A percentile compares a stretch with the other conserved stretches of the same genome.
Conservation (phyloP, 345 rosid genomes). For the Boechera divaricarpa region DNA sequence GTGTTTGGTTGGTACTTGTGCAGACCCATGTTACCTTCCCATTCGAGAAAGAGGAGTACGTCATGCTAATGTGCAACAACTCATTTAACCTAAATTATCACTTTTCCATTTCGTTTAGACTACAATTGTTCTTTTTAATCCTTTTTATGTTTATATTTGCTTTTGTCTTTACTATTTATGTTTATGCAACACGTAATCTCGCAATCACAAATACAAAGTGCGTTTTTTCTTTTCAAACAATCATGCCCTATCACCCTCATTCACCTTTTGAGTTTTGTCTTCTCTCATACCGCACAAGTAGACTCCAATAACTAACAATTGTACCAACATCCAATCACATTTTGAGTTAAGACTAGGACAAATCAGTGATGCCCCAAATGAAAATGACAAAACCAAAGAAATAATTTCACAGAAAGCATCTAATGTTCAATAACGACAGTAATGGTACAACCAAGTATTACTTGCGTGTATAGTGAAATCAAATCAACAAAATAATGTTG, state of each 20-base stretch:
- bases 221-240: not conserved
- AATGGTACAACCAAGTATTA: slow-evolving; percentile 3
- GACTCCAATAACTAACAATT: not conserved
- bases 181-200: not conserved
- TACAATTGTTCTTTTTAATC: no score
- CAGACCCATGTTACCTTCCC: not conserved
- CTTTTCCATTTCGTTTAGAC: not conserved
- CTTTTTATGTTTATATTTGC: not conserved
- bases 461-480: not conserved
- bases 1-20: no score
- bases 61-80: not conserved
- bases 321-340: slow-evolving; percentile 18
- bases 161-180: not conserved
- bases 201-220: not conserved
- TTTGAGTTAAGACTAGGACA: not conserved
- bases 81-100: not conserved
- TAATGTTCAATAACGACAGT: not conserved
- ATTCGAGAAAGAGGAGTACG: not conserved
- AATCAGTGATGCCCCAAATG: not conserved
- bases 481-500: not conserved
- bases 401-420: not conserved
- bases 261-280: not conserved
- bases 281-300: not conserved
- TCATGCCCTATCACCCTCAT: not conserved
- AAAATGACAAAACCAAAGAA: not conserved